phyloP scores from a whole-genome alignment of 2,329 filamentous ascomycete species.

The Fusarium acutatum region DNA sequence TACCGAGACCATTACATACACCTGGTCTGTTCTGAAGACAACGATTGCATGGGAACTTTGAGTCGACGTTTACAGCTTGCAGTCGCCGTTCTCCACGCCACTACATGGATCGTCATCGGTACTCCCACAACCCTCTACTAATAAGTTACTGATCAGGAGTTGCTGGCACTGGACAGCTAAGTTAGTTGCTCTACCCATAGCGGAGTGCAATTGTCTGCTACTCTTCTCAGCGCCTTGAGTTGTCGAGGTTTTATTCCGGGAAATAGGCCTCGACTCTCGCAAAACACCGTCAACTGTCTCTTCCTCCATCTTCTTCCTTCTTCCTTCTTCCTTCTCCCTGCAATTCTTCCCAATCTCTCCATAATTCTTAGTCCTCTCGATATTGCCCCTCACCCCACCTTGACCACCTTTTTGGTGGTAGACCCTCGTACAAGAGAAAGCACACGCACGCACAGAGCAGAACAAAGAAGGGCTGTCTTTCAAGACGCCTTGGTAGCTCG shows the following conservation, averaged over 20 bases:
- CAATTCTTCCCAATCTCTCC: constrained; percentile 24
- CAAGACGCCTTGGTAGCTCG: constrained; percentile 7
- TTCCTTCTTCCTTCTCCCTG: constrained; percentile 21
- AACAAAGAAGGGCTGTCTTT: constrained; percentile 31
- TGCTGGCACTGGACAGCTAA: constrained; percentile 1
- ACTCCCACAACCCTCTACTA: constrained; percentile 26
- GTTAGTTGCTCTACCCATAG: constrained; percentile 2
- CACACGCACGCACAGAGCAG: constrained; percentile 17
- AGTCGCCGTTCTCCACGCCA: constrained; percentile 33
- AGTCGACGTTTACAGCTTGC: background rate
- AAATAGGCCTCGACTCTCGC: constrained; percentile 4
- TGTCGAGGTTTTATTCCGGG: constrained; percentile 5
- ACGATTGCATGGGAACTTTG: constrained; percentile 22
- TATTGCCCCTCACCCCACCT: constrained; percentile 32
- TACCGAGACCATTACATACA: constrained; percentile 22
- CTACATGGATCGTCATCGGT: constrained; percentile 41
- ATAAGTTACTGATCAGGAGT: constrained; percentile 19
- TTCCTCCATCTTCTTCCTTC: constrained; percentile 17
- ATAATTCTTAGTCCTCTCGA: constrained; percentile 15
- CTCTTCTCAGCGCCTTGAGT: background rate
- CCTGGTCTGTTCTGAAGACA: constrained; percentile 18
- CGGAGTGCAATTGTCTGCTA: background rate
- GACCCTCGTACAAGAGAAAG: constrained; percentile 25
- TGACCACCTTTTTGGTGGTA: constrained; percentile 25
- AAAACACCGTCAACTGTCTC: constrained; percentile 19